Evolutionary conservation across 345 rosid species (phyloP).

Genomic region (Arabidopsis arenosa): DNA sequence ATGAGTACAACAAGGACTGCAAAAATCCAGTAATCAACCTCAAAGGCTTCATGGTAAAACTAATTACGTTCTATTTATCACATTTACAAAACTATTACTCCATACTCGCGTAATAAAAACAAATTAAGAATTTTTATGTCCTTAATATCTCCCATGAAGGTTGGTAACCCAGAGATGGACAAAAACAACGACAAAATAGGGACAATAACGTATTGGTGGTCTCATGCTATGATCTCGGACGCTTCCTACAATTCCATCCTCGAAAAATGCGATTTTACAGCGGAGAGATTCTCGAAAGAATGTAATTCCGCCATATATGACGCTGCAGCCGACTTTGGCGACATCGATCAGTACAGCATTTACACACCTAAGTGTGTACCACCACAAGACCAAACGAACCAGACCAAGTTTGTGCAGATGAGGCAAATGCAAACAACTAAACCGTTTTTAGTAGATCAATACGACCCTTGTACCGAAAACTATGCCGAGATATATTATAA

Average conservation of each 20-base stretch:
- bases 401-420: constrained; percentile 37
- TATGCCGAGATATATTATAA: constrained; percentile 86
- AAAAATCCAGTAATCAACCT: constrained; percentile 63
- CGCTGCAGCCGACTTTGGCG: constrained; percentile 72
- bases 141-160: constrained; percentile 46
- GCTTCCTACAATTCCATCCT: constrained; percentile 60
- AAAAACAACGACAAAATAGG: constrained; percentile 69
- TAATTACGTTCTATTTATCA: not conserved
- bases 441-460: constrained; percentile 50
- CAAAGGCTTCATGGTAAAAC: constrained; percentile 80
- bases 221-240: constrained; percentile 84
- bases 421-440: constrained; percentile 45
- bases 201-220: constrained; percentile 89
- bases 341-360: constrained; percentile 84
- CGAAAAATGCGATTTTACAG: constrained; percentile 62
- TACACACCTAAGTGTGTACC: constrained; percentile 70
- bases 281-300: constrained; percentile 45
- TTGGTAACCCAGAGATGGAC: constrained; percentile 88
- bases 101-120: not conserved
- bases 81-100: not conserved
- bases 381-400: constrained; percentile 11
- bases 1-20: constrained; percentile 55
- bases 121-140: not conserved
- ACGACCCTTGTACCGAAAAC: constrained; percentile 80
- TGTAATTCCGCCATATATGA: constrained; percentile 59